Evolutionary conservation across 1,139 yeast species (phyloP).

Genomic region (Geotrichum klebahnii): DNA sequence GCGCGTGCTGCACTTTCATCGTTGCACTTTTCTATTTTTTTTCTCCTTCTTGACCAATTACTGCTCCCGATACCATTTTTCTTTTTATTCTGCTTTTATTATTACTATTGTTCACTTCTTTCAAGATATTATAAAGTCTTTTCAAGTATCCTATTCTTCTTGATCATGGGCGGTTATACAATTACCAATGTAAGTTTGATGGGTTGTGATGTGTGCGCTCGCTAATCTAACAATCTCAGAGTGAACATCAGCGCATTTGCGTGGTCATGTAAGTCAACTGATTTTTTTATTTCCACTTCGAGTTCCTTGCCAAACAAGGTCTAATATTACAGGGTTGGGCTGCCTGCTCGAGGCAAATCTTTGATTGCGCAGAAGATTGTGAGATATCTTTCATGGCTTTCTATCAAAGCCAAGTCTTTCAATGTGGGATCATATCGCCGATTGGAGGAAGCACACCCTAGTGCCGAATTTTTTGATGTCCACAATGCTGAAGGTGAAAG

Average conservation of each 20-base stretch:
- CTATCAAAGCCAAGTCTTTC: slow-evolving; percentile 80
- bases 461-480: slow-evolving; percentile 75
- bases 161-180: slow-evolving; percentile 20
- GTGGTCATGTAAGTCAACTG: slow-evolving; percentile 39
- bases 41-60: not conserved
- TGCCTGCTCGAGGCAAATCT: slow-evolving; percentile 76
- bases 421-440: slow-evolving; percentile 86
- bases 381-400: slow-evolving; percentile 85
- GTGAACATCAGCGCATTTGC: slow-evolving; percentile 40
- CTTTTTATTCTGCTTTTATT: slow-evolving; percentile 1
- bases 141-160: not conserved
- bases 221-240: slow-evolving; percentile 2
- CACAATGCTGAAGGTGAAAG: slow-evolving; percentile 59
- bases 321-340: slow-evolving; percentile 46
- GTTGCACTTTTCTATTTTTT: not conserved
- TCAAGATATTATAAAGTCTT: not conserved
- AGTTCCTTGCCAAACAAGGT: not conserved
- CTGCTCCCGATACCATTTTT: too few relatives aligned
- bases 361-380: slow-evolving; percentile 78
- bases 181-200: slow-evolving; percentile 22
- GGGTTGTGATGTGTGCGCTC: slow-evolving; percentile 1
- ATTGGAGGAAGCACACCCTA: slow-evolving; percentile 51
- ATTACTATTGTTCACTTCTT: not conserved
- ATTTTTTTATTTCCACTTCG: too few relatives aligned
- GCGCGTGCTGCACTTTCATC: slow-evolving; percentile 1